Base-by-base conservation (phyloP, 2,329 filamentous ascomycete species). In the Seiridium cupressi region DNA sequence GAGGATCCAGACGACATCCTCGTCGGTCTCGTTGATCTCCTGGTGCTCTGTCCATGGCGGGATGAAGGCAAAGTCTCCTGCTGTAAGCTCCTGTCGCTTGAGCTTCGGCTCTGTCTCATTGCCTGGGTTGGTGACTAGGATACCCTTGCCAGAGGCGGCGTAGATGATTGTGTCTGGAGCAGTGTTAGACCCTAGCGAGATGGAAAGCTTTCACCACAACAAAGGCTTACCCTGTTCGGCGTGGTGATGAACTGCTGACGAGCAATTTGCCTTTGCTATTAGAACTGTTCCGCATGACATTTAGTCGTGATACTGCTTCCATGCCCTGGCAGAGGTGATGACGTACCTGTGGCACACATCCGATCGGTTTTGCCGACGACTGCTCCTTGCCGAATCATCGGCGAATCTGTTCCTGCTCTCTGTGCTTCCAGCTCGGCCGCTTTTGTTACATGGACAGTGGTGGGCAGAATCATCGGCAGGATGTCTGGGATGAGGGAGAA, bases 21-120 rank as follows among this genome's bases (percentile, higher is more conserved):
- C 72, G 48, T 87, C 84, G 1, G 82, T 81, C 44, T 90, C 83
- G 66, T 92, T 92, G 26, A 87, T 77, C 58, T 88, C 82, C 70
- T 91, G 88, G 73, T 92, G 88, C 70, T 92, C 88, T 0, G 85
- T 84, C 79, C 83, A 90, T 0, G 88, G 84, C 0, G 89, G 89
- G 10, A 92, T 82, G 58, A 90, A 80, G 3, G 87, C 88, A 72
- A 90, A 92, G 70, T 91, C 89, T 0, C 89, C 89, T 0, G 84
- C 79, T 1, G 73, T 72, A 5, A 92, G 77, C 18, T 83, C 76
- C 62, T 89, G 81, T 40, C 82, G 81, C 62, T 82, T 82, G 40
- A 58, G 46, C 31, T 58, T 58, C 1, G 80, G 70, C 36, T 79
- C 74, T 40, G 76, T 76, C 51, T 80, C 81, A 10, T 85, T 81